phyloP scores from a whole-genome alignment of 2,329 filamentous ascomycete genomes.

The Trichophaea hybrida region DNA sequence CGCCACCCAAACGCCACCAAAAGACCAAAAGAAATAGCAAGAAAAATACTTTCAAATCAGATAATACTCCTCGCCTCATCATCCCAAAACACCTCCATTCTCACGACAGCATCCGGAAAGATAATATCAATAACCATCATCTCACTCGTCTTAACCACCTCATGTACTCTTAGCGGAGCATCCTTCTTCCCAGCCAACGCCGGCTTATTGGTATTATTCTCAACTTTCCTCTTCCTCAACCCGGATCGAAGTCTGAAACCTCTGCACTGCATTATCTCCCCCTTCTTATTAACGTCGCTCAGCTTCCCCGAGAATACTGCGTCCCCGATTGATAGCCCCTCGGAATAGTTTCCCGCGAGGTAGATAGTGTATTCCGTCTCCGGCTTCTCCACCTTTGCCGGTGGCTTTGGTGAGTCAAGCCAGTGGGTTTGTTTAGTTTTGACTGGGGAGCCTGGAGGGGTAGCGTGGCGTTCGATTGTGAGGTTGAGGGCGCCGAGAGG shows the following conservation, averaged over 20 bases:
- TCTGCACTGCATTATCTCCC: slow-evolving; percentile 9
- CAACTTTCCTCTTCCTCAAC: slow-evolving; percentile 8
- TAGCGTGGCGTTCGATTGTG: slow-evolving; percentile 1
- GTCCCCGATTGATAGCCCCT: slow-evolving; percentile 10
- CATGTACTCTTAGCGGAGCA: slow-evolving; percentile 12
- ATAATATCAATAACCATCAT: slow-evolving; percentile 24
- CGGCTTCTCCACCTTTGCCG: background rate
- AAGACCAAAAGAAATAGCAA: no score
- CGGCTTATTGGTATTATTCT: background rate
- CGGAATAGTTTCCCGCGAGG: slow-evolving; percentile 11
- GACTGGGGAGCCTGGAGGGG: background rate
- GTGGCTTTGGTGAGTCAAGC: background rate
- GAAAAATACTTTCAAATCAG: background rate
- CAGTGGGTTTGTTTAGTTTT: background rate
- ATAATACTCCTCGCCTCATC: background rate
- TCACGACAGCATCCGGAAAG: slow-evolving; percentile 21
- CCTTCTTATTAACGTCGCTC: slow-evolving; percentile 6
- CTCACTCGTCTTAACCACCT: slow-evolving; percentile 19
- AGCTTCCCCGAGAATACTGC: slow-evolving; percentile 15
- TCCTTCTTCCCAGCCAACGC: slow-evolving; percentile 10
- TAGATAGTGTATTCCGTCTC: slow-evolving; percentile 22
- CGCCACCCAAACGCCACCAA: no score
- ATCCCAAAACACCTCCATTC: slow-evolving; percentile 23
- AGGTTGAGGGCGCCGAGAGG: slow-evolving; percentile 1
- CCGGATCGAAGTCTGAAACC: slow-evolving; percentile 8